A percentile compares a stretch with the other conserved stretches of the same genome.
These are phyloP conservation scores for Galerina sulciceps DNA, from an alignment of 768 basidiomycete species.

Conservation along the genomic window DNA sequence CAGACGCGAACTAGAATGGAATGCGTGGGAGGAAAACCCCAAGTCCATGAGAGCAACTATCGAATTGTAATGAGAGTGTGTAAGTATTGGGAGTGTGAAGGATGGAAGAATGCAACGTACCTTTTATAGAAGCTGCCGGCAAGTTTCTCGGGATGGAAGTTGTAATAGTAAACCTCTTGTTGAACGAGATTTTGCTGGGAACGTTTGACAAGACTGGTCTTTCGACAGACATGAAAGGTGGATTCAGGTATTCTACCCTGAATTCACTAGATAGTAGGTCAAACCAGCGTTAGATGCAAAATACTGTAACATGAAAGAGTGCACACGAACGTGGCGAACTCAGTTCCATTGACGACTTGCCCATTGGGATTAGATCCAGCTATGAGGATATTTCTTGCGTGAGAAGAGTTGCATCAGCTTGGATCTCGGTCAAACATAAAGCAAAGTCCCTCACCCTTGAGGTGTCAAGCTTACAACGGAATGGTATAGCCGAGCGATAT, in stretches of 20 bases:
- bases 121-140: conserved; percentile 32
- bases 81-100: neutral
- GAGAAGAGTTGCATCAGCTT: neutral
- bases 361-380: conserved; percentile 54
- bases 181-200: conserved; percentile 41
- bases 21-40: conserved; percentile 46
- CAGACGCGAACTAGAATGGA: conserved; percentile 42
- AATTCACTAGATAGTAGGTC: conserved; percentile 33
- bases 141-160: conserved; percentile 34
- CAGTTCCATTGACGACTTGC: conserved; percentile 28
- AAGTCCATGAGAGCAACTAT: conserved; percentile 44
- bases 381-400: conserved; percentile 30
- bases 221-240: conserved; percentile 42
- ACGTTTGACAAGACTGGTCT: conserved; percentile 38
- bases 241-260: conserved; percentile 45
- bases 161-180: conserved; percentile 35
- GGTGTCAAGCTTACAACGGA: conserved; percentile 60
- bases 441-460: conserved; percentile 39
- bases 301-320: neutral
- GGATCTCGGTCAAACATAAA: conserved; percentile 10
- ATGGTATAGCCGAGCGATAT: conserved; percentile 65
- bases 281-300: conserved; percentile 17
- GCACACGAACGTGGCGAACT: conserved; percentile 27
- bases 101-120: conserved; percentile 18
- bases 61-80: neutral